Base-by-base conservation (phyloP, 805 yeast genomes). In the Cyberlindnera saturnus region DNA sequence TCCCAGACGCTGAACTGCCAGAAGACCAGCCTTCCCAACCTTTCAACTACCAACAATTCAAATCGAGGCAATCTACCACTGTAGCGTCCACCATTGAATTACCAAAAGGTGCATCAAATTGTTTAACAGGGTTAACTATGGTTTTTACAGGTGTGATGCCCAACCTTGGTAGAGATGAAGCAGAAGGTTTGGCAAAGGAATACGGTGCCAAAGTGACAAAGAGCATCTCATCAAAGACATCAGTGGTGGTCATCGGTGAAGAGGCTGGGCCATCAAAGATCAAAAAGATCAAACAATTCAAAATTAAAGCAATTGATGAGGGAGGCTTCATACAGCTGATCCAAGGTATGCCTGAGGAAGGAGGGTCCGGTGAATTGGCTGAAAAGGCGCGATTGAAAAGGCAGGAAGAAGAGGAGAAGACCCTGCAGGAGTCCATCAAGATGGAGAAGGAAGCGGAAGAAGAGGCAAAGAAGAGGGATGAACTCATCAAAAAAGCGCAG, bases 241-340 rank as follows among this genome's bases (percentile, higher is more conserved):
- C 88, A 19, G 70, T 89, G 37, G 96, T 91, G 2, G 97, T 93
- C 1, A 71, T 93, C 28, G 99, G 99, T 7, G 88, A 75, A 41
- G 97, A 93, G 52, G 98, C 99, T 3, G 99, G 99, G 0, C 97
- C 98, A 3, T 80, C 88, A n/a, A 93, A 93, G 63, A 79, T 93
- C 35, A 77, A 78, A 54, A 86, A 82, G 56, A 91, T 95, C 51
- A 82, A 78, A 54, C 76, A 79, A 41, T 68, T 81, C 50, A 74
- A 77, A 7, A 78, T 87, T 42, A 90, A 90, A 63, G 88, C 95
- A 34, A 82, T 91, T 46, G 81, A 79, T 55, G 96, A 93, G 62
- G 86, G 77, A 10, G 98, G 98, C 0, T 89, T 93, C 53, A 64
- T 86, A 34, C 79, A 81, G 50, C 69, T 93, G 49, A 70, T 93